Percentiles rank a stretch among this genome's conserved stretches.
phyloP scores from a whole-genome alignment of 192 early-diverging fungal genomes.

The Phlyctochytrium bullatum region DNA sequence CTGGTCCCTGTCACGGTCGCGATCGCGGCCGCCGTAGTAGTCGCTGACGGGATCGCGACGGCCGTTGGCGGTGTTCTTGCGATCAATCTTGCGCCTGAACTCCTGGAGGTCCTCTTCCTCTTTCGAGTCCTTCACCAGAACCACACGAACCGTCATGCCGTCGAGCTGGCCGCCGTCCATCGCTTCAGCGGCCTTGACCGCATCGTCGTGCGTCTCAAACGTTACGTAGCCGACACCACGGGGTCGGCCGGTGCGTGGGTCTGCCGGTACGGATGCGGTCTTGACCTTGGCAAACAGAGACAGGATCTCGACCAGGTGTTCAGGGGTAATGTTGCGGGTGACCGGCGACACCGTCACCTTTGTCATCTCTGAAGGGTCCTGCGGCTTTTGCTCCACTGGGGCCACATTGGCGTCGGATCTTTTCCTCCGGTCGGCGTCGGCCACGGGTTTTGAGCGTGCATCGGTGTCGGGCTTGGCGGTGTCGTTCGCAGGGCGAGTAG shows the following conservation, averaged over 20 bases:
- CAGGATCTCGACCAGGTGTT: constrained; percentile 25
- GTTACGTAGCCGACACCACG: constrained; percentile 19
- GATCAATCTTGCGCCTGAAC: background rate
- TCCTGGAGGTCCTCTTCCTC: constrained; percentile 1
- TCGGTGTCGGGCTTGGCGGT: too few species aligned
- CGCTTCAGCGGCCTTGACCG: constrained; percentile 17
- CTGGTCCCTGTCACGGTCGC: background rate
- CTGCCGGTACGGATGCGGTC: constrained; percentile 5
- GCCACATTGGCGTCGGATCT: too few species aligned
- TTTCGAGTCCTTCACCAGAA: background rate
- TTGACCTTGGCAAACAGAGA: constrained; percentile 12
- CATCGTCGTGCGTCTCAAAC: constrained; percentile 27
- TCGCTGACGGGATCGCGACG: background rate
- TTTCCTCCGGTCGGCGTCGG: too few species aligned
- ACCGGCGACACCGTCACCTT: constrained; percentile 14
- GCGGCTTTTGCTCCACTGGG: constrained; percentile 13
- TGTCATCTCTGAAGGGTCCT: background rate
- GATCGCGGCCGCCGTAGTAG: background rate
- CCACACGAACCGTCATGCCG: constrained; percentile 11
- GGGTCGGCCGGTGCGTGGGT: background rate
- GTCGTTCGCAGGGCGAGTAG: background rate
- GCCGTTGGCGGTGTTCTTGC: background rate
- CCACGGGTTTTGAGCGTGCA: too few species aligned
- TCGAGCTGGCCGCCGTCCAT: constrained; percentile 34
- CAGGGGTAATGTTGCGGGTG: constrained; percentile 16